Percentiles rank a stretch among this genome's conserved stretches.
phyloP scores from a whole-genome alignment of 495 filamentous ascomycete genomes.

The Neurospora discreta region DNA sequence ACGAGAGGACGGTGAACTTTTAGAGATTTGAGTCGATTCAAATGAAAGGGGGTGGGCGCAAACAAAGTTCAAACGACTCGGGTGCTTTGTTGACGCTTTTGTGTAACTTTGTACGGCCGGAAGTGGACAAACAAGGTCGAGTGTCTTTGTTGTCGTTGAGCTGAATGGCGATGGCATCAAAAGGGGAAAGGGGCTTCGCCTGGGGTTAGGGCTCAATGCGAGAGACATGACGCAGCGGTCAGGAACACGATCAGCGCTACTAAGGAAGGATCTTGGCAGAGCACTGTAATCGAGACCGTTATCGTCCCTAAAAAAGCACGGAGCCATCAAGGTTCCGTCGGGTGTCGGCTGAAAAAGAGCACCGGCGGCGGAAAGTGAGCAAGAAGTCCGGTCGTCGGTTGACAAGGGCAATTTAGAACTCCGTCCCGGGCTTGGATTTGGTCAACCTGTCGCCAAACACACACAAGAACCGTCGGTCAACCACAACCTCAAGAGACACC shows the following conservation, averaged over 20 bases:
- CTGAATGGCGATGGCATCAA: not conserved
- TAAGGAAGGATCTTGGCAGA: not conserved
- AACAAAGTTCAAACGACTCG: not conserved
- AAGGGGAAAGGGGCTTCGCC: not conserved
- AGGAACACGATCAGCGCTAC: not conserved
- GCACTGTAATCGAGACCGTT: not conserved
- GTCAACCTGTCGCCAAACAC: not conserved
- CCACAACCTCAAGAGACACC: not conserved
- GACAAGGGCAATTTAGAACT: not conserved
- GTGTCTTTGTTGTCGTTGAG: not conserved
- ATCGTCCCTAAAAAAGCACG: not conserved
- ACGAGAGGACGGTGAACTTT: not conserved
- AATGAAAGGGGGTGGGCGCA: not conserved
- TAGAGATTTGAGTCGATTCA: not conserved
- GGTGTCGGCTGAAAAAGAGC: not conserved
- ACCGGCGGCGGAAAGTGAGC: not conserved
- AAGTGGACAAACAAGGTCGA: not conserved
- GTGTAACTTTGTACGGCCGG: not conserved
- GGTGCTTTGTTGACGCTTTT: not conserved
- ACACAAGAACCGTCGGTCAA: not conserved
- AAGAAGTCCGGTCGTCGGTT: not conserved
- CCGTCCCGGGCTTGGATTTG: not conserved
- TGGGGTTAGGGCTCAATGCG: not conserved
- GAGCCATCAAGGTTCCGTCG: not conserved
- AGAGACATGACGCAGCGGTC: not conserved